phyloP scores from a whole-genome alignment of 2,329 filamentous ascomycete genomes.

The Neocucurbitaria cava region DNA sequence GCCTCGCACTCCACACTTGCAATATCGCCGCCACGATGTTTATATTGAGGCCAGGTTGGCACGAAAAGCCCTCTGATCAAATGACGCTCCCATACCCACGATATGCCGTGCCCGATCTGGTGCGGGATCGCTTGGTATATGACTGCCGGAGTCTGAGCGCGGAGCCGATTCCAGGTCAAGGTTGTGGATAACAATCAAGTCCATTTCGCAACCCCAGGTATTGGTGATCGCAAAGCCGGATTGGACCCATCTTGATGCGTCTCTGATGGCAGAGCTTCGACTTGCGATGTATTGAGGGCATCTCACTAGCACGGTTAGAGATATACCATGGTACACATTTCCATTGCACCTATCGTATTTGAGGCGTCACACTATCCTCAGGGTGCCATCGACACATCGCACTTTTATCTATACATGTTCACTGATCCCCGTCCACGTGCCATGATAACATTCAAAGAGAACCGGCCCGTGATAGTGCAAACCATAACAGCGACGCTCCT shows the following conservation, averaged over 20 bases:
- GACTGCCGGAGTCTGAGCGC: conserved; percentile 18
- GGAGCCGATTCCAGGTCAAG: conserved; percentile 24
- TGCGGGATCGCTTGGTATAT: conserved; percentile 4
- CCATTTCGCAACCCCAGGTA: conserved; percentile 3
- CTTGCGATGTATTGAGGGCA: not conserved
- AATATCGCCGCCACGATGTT: conserved; percentile 26
- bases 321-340: conserved; percentile 5
- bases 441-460: conserved; percentile 18
- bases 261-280: not conserved
- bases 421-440: not conserved
- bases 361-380: conserved; percentile 6
- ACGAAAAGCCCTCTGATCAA: conserved; percentile 18
- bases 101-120: conserved; percentile 11
- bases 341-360: conserved; percentile 10
- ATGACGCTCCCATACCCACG: conserved; percentile 12
- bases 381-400: not conserved
- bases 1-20: conserved; percentile 28
- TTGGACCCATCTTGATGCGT: not conserved
- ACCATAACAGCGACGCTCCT: conserved; percentile 17
- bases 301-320: not conserved
- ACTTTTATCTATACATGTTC: conserved; percentile 19
- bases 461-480: conserved; percentile 15
- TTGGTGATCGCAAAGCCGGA: conserved; percentile 3
- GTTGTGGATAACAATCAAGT: not conserved
- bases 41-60: conserved; percentile 19